These are phyloP conservation scores for Trichoderma harzianum DNA, from an alignment of 2,329 filamentous ascomycete genomes.

Conservation along the genomic window DNA sequence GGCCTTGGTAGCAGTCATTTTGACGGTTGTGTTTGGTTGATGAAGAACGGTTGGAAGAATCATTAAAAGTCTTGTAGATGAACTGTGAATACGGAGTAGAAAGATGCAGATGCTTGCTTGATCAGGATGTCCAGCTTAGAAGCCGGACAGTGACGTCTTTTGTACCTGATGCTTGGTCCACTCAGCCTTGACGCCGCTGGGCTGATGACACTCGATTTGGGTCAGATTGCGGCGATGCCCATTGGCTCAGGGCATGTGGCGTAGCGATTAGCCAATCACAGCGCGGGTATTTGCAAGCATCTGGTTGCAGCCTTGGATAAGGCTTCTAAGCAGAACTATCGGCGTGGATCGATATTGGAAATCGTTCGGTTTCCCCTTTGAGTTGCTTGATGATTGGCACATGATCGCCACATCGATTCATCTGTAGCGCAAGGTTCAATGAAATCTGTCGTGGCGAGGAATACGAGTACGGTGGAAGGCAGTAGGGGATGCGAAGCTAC, in stretches of 20 bases:
- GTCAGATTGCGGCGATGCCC: neutral
- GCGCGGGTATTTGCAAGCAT: conserved; percentile 21
- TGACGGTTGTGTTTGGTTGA: conserved; percentile 18
- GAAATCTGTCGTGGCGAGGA: neutral
- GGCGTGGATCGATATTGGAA: neutral
- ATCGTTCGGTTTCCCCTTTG: neutral
- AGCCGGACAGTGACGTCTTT: conserved; percentile 18
- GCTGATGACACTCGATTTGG: conserved; percentile 6
- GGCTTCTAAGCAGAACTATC: neutral
- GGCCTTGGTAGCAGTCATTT: conserved; percentile 37
- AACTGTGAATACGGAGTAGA: neutral
- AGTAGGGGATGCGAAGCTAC: neutral
- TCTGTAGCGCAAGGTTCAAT: neutral
- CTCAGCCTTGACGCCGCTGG: neutral
- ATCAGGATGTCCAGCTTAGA: neutral
- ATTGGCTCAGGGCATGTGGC: conserved; percentile 14
- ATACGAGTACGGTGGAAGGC: neutral
- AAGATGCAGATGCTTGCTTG: neutral
- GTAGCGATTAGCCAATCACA: conserved; percentile 18
- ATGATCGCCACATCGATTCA: neutral
- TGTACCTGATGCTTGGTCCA: conserved; percentile 16
- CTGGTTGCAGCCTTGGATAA: neutral
- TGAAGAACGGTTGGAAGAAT: neutral
- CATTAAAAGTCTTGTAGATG: neutral
- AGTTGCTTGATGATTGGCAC: neutral